Base-by-base conservation (phyloP, 768 basidiomycete species). In the Rhodocollybia butyracea region DNA sequence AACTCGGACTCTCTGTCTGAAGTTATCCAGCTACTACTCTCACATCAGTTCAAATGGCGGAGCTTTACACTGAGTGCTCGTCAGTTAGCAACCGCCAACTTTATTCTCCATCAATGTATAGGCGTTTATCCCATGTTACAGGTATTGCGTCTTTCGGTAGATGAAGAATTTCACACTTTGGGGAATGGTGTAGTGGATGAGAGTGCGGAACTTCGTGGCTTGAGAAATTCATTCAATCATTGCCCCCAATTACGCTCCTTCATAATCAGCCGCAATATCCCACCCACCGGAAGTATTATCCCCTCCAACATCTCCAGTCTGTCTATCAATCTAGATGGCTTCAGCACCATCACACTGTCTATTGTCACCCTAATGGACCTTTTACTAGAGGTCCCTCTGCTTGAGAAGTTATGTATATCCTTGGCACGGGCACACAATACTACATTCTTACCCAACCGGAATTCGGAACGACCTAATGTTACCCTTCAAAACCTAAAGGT, bases 31-130 rank as follows among this genome's bases (percentile, higher is more conserved):
- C 41, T 80, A 8, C 68, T 86, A 45, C 57, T 73, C 38, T 59
- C 64, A 21, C 75, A 68, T 46, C 64, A 69, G 5, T 45, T 64
- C 8, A 76, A 77, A 43, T 85, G 81, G 84, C 66, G 63, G 55
- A 71, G 64, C 27, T 61, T 85, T 38, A 68, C 59, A 27, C 60
- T 86, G 52, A 70, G 69, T 27, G 71, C 78, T 10, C 62, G 63
- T 7, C 64, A 70, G 38, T 55, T 75, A n/a, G 56, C 58, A 15
- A 73, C 76, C 41, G 69, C 75, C 26, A 74, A 76, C 58, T 61
- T 64, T 47, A 61, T 82, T 41, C 56, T 84, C 24, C 59, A 64
- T 24, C 60, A 65, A 11, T 80, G 77, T 62, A 66, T 58, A 43
- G 55, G 60, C 30, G 59, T 70, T 11, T 63, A 73, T 32, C 74